Conservation (phyloP, 2,329 filamentous ascomycete species). For the Nothophaeocryptopus gaeumannii region DNA sequence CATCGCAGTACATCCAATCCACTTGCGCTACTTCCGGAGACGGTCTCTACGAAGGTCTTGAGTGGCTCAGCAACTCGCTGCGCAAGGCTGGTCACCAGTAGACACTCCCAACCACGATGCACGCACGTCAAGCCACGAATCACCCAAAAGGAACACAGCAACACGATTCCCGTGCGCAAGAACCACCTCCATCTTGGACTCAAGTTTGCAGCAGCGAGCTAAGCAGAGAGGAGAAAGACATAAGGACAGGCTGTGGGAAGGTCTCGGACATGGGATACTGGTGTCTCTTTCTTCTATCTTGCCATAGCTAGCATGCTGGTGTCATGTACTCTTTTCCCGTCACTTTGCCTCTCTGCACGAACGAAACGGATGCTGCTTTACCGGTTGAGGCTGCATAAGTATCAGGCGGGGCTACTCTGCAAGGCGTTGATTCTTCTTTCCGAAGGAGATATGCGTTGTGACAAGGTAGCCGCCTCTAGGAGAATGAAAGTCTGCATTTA, state of each 20-base stretch:
- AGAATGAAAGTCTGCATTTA: slow-evolving; percentile 22
- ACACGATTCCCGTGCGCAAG: slow-evolving; percentile 23
- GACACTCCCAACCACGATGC: slow-evolving; percentile 18
- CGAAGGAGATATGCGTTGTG: slow-evolving; percentile 15
- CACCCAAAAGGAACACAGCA: slow-evolving; percentile 11
- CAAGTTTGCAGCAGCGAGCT: slow-evolving; percentile 28
- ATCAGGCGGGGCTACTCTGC: slow-evolving; percentile 14
- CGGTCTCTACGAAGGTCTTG: slow-evolving; percentile 98
- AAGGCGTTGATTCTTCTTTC: slow-evolving; percentile 17
- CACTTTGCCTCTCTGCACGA: slow-evolving; percentile 4
- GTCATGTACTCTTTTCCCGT: slow-evolving; percentile 21
- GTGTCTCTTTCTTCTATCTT: slow-evolving; percentile 19
- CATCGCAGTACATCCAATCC: slow-evolving; percentile 88
- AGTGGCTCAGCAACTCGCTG: slow-evolving; percentile 55
- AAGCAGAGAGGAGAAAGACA: slow-evolving; percentile 21
- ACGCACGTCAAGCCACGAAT: slow-evolving; percentile 24
- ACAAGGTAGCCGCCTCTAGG: slow-evolving; percentile 13
- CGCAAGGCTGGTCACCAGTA: slow-evolving; percentile 54
- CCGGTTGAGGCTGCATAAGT: slow-evolving; percentile 17
- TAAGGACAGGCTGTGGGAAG: slow-evolving; percentile 13
- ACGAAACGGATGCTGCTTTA: slow-evolving; percentile 16
- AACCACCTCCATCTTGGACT: slow-evolving; percentile 20
- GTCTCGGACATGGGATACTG: slow-evolving; percentile 5
- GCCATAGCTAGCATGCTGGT: slow-evolving; percentile 22
- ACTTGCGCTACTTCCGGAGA: slow-evolving; percentile 98